These are phyloP conservation scores for Mycena galericulata DNA, from an alignment of 768 basidiomycete species.

Conservation along the genomic window DNA sequence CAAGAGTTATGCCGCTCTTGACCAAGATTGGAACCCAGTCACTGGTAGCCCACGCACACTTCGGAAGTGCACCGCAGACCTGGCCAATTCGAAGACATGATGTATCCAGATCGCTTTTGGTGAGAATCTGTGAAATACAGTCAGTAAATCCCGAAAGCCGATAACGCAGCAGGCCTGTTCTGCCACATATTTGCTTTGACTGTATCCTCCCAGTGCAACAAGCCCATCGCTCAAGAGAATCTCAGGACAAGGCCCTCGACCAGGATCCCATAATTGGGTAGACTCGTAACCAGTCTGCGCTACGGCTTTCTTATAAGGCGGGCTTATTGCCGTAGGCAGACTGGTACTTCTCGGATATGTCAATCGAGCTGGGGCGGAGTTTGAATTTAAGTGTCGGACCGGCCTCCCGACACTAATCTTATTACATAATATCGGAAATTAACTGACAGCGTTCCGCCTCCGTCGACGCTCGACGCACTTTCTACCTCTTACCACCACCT, in stretches of 20 bases:
- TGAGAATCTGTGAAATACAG: conserved; percentile 17
- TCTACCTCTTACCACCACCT: no score
- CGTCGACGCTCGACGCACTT: no score
- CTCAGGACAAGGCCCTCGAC: conserved; percentile 30
- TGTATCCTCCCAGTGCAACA: background rate
- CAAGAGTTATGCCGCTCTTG: conserved; percentile 46
- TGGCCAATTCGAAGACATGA: conserved; percentile 48
- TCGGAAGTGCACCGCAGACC: conserved; percentile 47
- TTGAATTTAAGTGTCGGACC: no score
- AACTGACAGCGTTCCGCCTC: no score
- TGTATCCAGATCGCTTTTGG: conserved; percentile 33
- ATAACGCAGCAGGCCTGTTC: conserved; percentile 26
- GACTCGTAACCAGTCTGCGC: no score
- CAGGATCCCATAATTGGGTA: conserved; percentile 30
- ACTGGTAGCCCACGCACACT: conserved; percentile 51
- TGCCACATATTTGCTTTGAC: conserved; percentile 27
- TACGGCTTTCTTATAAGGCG: no score
- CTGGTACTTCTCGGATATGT: no score
- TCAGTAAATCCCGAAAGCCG: background rate
- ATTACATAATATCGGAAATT: no score
- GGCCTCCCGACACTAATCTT: no score
- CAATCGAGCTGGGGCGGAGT: no score
- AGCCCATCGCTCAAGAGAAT: conserved; percentile 3
- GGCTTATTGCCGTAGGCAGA: no score
- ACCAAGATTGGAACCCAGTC: conserved; percentile 54